Evolutionary conservation across 2,329 filamentous ascomycete genomes (phyloP).

Genomic region (Monosporascus sp.): DNA sequence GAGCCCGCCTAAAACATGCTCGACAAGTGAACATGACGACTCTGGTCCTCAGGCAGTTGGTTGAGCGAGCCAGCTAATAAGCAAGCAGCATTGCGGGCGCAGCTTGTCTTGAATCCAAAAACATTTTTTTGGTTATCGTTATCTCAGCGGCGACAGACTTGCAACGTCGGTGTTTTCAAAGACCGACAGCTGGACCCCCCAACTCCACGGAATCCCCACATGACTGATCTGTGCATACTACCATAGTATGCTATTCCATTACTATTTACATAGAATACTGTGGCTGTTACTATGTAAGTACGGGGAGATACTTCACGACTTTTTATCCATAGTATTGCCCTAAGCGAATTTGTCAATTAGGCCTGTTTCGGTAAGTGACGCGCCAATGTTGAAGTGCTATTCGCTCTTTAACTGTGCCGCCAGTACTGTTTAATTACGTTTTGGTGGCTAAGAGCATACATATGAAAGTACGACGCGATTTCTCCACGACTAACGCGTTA

Average conservation of each 20-base stretch:
- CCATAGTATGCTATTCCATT: too few species aligned
- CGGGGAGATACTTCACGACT: too few species aligned
- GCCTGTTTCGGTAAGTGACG: neutral
- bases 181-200: neutral
- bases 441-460: neutral
- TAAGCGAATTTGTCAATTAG: neutral
- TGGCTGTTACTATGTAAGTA: too few species aligned
- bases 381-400: neutral
- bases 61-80: neutral
- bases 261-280: too few species aligned
- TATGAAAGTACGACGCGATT: neutral
- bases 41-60: neutral
- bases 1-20: conserved; percentile 27
- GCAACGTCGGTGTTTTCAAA: neutral
- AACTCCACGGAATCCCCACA: neutral
- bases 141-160: neutral
- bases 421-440: neutral
- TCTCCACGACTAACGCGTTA: neutral
- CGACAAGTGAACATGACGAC: conserved; percentile 34
- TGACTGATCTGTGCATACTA: too few species aligned
- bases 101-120: neutral
- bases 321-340: neutral
- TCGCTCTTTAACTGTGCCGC: neutral
- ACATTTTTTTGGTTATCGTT: neutral
- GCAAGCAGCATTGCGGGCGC: neutral